A percentile compares a stretch with the other conserved stretches of the same genome.
phyloP scores from a whole-genome alignment of 163 green algal species.

The Volvox carteri region DNA sequence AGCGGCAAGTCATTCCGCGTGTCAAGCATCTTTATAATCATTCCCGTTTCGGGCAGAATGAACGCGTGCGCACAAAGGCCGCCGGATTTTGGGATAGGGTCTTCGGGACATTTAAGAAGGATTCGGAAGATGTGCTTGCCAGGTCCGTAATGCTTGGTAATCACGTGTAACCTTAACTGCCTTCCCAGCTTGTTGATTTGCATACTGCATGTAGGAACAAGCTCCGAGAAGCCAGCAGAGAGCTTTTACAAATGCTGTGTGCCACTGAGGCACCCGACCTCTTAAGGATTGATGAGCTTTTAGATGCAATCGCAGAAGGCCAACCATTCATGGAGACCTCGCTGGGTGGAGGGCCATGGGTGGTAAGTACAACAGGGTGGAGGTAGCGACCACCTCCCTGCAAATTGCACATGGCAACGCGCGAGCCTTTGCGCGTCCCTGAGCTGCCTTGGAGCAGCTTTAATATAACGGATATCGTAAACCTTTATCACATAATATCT shows the following conservation, averaged over 20 bases:
- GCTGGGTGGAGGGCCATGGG: constrained; percentile 55
- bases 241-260: constrained; percentile 14
- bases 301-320: constrained; percentile 41
- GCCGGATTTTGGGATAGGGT: not conserved
- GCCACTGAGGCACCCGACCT: not conserved
- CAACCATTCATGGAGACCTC: constrained; percentile 49
- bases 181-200: constrained; percentile 1
- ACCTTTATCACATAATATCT: no score
- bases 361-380: constrained; percentile 49
- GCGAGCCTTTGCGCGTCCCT: no score
- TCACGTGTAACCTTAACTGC: no score
- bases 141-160: not conserved
- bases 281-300: constrained; percentile 16
- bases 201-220: no score
- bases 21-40: no score
- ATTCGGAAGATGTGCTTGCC: not conserved
- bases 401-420: no score
- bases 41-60: no score
- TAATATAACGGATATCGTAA: no score
- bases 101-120: not conserved
- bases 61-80: not conserved
- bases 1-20: not conserved
- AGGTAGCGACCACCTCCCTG: no score
- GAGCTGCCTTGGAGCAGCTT: no score
- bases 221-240: not conserved